Base-by-base conservation (phyloP, 1,284 basidiomycete genomes). In the Ustilago curta region DNA sequence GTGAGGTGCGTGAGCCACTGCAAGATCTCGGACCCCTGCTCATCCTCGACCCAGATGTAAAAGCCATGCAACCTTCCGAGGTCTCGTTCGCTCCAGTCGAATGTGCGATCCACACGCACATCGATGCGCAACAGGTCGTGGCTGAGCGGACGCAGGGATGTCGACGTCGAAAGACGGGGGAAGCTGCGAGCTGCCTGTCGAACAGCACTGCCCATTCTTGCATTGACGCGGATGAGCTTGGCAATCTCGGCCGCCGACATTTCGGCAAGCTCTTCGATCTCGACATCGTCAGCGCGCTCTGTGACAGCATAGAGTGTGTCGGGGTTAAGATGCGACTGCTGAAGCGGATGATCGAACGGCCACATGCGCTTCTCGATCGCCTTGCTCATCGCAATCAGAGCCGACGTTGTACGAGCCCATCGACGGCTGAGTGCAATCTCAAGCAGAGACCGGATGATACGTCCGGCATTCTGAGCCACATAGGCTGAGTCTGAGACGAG, bases 11-110 rank as follows among this genome's bases (percentile, higher is more conserved):
- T 49, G 1, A 91, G 87, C 73, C 92, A 89, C 81, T 97, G 93
- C n/a, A 96, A 88, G 77, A 99, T 97, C 42, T 90, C 89, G 19
- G 89, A 80, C 9, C 91, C 92, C 47, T 92, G 89, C 35, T 91
- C 88, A 80, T 96, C 94, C 86, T 99, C 95, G 7, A 97, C 87
- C 96, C 97, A 99, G 51, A 99, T 86, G 90, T 94, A 97, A 86
- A 99, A 97, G 1, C 94, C 92, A 85, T 99, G 94, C 0, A 88
- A 87, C 4, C 87, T 87, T 0, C 92, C 93, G 75, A 97, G 95
- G 4, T 91, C 80, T 83, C 90, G 92, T 31, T 87, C 82, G 78
- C 88, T 92, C 97, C 97, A 99, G n/a, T 88, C 89, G 83, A 99
- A 99, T 9, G 88, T 86, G 23, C 90, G 90, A 21, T 86, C 87